Percentiles rank a stretch among this genome's conserved stretches.
Evolutionary conservation across 2,329 filamentous ascomycete species (phyloP).

Genomic region (Fusarium devonianum): DNA sequence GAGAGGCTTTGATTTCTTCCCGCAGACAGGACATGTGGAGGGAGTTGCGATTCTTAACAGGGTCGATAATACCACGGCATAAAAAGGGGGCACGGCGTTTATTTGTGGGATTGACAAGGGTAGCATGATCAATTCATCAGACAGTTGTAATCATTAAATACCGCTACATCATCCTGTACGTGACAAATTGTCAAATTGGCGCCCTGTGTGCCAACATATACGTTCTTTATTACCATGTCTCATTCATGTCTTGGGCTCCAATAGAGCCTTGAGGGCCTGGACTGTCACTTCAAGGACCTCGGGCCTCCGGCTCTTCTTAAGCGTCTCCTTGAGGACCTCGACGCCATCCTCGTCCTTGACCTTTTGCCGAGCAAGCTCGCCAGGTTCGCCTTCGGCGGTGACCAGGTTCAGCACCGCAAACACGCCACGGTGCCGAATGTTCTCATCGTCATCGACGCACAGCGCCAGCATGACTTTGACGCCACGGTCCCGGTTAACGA

Average conservation of each 20-base stretch:
- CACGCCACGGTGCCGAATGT: constrained; percentile 74
- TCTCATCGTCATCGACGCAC: constrained; percentile 75
- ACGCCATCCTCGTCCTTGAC: constrained; percentile 69
- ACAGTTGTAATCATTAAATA: constrained; percentile 33
- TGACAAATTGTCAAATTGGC: constrained; percentile 10
- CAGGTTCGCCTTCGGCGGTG: constrained; percentile 69
- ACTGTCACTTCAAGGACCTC: constrained; percentile 76
- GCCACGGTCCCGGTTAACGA: constrained; percentile 75
- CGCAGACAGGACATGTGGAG: constrained; percentile 79
- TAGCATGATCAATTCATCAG: constrained; percentile 23
- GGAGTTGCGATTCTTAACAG: constrained; percentile 71
- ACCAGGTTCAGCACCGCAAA: constrained; percentile 80
- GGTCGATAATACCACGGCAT: constrained; percentile 49
- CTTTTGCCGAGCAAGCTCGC: constrained; percentile 64
- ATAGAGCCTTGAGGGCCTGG: constrained; percentile 73
- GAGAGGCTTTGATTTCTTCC: constrained; percentile 96
- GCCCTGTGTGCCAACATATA: constrained; percentile 7
- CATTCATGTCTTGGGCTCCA: constrained; percentile 51
- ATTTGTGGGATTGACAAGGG: constrained; percentile 9
- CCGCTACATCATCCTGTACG: constrained; percentile 13
- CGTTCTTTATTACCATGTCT: constrained; percentile 1
- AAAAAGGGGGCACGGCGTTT: constrained; percentile 19
- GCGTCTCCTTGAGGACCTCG: constrained; percentile 71
- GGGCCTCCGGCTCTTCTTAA: constrained; percentile 72
- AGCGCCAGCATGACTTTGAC: constrained; percentile 81